Evolutionary conservation across 1,284 basidiomycete genomes (phyloP).

Genomic region (Polyporus tsugae): DNA sequence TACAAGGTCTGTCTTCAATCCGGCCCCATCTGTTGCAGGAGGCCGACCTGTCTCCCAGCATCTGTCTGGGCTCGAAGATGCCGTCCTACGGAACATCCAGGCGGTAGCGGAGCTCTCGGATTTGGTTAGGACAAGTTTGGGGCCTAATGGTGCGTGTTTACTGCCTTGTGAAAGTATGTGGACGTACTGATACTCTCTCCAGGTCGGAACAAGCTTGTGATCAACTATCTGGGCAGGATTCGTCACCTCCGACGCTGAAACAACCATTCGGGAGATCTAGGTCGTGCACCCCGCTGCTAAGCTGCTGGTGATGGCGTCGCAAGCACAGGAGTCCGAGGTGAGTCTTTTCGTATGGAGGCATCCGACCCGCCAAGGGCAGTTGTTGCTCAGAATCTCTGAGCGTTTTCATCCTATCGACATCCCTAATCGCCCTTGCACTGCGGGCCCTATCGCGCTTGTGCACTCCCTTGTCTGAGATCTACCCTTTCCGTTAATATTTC

Average conservation of each 20-base stretch:
- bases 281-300: constrained; percentile 99
- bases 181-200: constrained; percentile 9
- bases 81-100: constrained; percentile 94
- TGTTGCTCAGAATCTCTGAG: neutral
- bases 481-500: too few species aligned
- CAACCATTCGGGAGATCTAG: constrained; percentile 98
- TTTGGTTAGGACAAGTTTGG: constrained; percentile 96
- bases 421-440: too few species aligned
- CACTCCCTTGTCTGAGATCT: too few species aligned
- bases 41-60: constrained; percentile 60
- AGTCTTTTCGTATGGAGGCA: constrained; percentile 10
- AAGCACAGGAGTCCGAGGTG: constrained; percentile 95
- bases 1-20: constrained; percentile 73
- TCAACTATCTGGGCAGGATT: constrained; percentile 96
- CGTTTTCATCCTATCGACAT: too few species aligned
- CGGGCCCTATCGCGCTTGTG: too few species aligned
- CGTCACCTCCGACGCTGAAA: constrained; percentile 98
- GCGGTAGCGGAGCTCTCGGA: constrained; percentile 95
- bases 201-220: constrained; percentile 95
- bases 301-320: constrained; percentile 95
- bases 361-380: neutral
- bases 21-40: neutral
- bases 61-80: constrained; percentile 91
- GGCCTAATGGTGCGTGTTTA: constrained; percentile 83
- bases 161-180: neutral